Evolutionary conservation across 2,329 filamentous ascomycete species (phyloP).

Genomic region (Thielaviopsis euricoi): DNA sequence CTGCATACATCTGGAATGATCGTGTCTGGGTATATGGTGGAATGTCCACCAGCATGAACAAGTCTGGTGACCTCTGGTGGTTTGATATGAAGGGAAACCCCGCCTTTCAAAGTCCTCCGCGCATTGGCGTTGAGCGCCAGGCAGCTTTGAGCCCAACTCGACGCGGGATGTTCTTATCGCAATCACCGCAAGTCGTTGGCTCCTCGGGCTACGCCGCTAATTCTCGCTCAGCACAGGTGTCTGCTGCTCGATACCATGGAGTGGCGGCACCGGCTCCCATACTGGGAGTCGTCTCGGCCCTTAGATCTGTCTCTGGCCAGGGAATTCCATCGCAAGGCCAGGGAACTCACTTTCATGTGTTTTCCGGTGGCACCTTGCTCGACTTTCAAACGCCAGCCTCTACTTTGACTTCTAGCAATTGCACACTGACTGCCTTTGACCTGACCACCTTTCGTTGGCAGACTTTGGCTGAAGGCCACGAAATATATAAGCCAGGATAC

Average conservation of each 20-base stretch:
- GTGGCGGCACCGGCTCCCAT: slow-evolving; percentile 59
- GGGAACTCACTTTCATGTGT: slow-evolving; percentile 89
- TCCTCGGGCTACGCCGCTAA: slow-evolving; percentile 51
- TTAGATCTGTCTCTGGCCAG: slow-evolving; percentile 77
- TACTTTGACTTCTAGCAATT: slow-evolving; percentile 72
- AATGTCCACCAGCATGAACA: slow-evolving; percentile 90
- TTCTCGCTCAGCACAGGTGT: slow-evolving; percentile 50
- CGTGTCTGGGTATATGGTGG: slow-evolving; percentile 95
- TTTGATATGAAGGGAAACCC: slow-evolving; percentile 83
- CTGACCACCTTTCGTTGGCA: slow-evolving; percentile 82
- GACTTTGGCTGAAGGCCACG: slow-evolving; percentile 81
- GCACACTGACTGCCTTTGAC: slow-evolving; percentile 78
- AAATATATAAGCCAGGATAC: slow-evolving; percentile 83
- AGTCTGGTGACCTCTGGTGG: slow-evolving; percentile 93
- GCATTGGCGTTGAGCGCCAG: slow-evolving; percentile 34
- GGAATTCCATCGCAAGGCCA: slow-evolving; percentile 78
- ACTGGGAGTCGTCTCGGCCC: slow-evolving; percentile 73
- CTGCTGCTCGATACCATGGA: slow-evolving; percentile 45
- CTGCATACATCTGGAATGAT: slow-evolving; percentile 80
- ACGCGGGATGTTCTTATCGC: slow-evolving; percentile 15
- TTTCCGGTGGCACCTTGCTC: slow-evolving; percentile 79
- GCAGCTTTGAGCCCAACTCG: slow-evolving; percentile 24
- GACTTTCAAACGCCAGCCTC: slow-evolving; percentile 89
- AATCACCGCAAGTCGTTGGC: slow-evolving; percentile 38
- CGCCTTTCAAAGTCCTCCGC: slow-evolving; percentile 59